Evolutionary conservation across 2,329 filamentous ascomycete species (phyloP), one percentile per base, ranked within the genome.

Genomic region (Cyclaneusma minus): DNA sequence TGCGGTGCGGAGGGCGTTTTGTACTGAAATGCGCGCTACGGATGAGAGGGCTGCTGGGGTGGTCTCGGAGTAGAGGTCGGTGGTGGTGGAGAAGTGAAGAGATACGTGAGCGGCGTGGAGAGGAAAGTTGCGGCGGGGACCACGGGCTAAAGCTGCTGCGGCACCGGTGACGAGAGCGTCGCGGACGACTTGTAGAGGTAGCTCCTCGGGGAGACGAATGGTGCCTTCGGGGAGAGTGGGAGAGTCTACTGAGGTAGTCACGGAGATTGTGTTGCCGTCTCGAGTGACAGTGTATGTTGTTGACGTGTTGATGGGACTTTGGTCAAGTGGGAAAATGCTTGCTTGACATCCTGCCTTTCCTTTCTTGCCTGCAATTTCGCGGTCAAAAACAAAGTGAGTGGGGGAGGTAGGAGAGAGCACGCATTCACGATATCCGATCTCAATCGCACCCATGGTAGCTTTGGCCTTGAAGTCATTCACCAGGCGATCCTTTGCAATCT

Each of bases 381-480:
- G 76, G 40, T 94, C 83, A 43, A 84, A 84, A 4, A 72, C 55
- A 27, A 67, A 64, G 13, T 64, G 68, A 19, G 73, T 62, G 0
- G 66, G 54, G 0, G 48, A 46, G 1, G 73, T 75, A 0, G 62
- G 42, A 3, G 58, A 56, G 0, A 71, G 68, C 7, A 89, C 57
- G 24, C 74, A 77, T 54, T 98, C 89, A 29, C 91, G 77, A 52
- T 95, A 98, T 38, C 91, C 84, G 33, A 98, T 93, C 41, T 93
- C 81, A 35, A 98, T 92, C 28, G 73, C 75, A 8, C 87, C 85
- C 59, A 93, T 93, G 11, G 56, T 73, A 35, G 62, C 84, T 64
- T 70, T 93, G 50, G 60, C 83, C 48, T 89, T 92, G 54, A 94
- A 76, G 44, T 92, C 83, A 27, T 82, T 80, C 37, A 89, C 72